Base-by-base conservation (phyloP, 2,329 filamentous ascomycete genomes). In the Pyricularia sp. region DNA sequence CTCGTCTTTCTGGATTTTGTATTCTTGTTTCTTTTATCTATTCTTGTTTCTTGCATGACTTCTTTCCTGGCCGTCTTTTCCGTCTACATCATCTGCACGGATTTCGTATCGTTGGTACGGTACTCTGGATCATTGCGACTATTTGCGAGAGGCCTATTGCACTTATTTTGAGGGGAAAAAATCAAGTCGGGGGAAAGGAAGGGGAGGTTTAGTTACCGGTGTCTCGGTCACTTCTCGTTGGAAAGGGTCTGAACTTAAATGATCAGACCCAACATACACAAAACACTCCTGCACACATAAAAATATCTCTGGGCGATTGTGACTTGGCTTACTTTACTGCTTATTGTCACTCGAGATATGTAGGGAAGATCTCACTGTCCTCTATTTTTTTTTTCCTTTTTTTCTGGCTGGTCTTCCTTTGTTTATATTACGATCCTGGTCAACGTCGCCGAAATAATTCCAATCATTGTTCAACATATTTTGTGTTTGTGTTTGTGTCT, bases 351-450 rank as follows among this genome's bases (percentile, higher is more conserved):
- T 57, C 9, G n/a, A 24, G 22, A 59, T 28, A 28, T 28, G 55
- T 31, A 59, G 55, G 55, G 55, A 28, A 28, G 24, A 33, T 61
- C 4, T 16, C 26, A 16, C 60, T 35, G 26, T 31, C 24, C 24
- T 65, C 33, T 26, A 60, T 59, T 35, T 60, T 61, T 49, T 63
- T 63, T 22, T 44, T 26, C 62, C 19, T 22, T 26, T 63, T 55
- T 63, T 44, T 62, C 62, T 60, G 61, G 64, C 60, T 60, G 64
- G 61, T 65, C 28, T 65, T 63, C 31, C 19, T 60, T 63, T 35
- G 53, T 65, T 35, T 33, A 63, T 33, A 55, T 57, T 55, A 55
- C 65, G 49, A 22, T 35, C 44, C 28, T 53, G 35, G 31, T 60
- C 35, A 24, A 31, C 22, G 26, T 53, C 44, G 57, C 57, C 30